Percentiles rank a stretch among this genome's conserved stretches.
phyloP scores from a whole-genome alignment of 257 asterid genomes.

The Petunia axillaris region DNA sequence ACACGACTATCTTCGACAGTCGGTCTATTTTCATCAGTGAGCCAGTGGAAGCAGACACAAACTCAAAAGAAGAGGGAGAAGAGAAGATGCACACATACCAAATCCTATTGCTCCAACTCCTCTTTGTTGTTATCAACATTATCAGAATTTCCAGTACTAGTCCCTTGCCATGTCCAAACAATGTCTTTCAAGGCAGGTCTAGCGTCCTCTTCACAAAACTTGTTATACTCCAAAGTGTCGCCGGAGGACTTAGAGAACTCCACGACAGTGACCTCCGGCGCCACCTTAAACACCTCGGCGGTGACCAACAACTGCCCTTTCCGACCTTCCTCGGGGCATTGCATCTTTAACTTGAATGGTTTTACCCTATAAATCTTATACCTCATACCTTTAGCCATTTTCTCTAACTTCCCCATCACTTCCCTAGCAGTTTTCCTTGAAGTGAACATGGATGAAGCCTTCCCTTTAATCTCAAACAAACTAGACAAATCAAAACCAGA shows the following conservation, averaged over 20 bases:
- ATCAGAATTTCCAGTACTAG: background rate
- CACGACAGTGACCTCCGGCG: slow-evolving; percentile 67
- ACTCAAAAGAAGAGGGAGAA: background rate
- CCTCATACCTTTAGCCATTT: slow-evolving; percentile 30
- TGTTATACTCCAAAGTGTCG: slow-evolving; percentile 61
- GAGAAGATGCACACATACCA: background rate
- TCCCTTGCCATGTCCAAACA: slow-evolving; percentile 33
- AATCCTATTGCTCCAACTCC: slow-evolving; percentile 14
- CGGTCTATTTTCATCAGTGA: slow-evolving; percentile 30
- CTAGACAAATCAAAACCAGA: slow-evolving; percentile 58
- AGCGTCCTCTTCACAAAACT: slow-evolving; percentile 60
- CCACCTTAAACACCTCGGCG: slow-evolving; percentile 46
- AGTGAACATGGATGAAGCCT: slow-evolving; percentile 47
- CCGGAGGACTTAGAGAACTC: slow-evolving; percentile 67
- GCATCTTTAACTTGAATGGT: slow-evolving; percentile 35
- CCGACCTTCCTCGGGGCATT: slow-evolving; percentile 29
- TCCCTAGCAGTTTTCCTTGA: slow-evolving; percentile 35
- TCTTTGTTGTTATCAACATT: background rate
- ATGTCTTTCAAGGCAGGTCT: slow-evolving; percentile 66
- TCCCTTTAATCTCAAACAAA: slow-evolving; percentile 54
- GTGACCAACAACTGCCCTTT: slow-evolving; percentile 37
- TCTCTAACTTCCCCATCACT: slow-evolving; percentile 33
- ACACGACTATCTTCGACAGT: slow-evolving; percentile 31
- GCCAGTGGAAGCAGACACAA: background rate
- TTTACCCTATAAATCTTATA: slow-evolving; percentile 27